Base-by-base conservation (phyloP, 106 monocot genomes). In the Acorus gramineus region DNA sequence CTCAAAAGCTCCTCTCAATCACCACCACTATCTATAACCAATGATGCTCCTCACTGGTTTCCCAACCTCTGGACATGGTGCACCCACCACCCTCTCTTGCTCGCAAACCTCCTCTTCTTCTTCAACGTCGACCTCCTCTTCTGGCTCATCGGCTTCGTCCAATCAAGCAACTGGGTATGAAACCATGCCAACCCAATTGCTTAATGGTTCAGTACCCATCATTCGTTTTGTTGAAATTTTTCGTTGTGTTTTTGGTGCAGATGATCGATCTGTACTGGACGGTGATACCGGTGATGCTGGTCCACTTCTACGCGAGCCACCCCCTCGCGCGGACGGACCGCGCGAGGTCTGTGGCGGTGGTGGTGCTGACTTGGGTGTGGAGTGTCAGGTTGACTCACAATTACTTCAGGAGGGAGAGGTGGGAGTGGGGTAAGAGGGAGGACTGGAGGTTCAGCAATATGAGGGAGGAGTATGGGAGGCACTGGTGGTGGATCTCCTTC, bases 231-330 rank as follows among this genome's bases (percentile, higher is more conserved):
- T 28, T 28, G n/a, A n/a, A n/a, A n/a, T n/a, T n/a, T n/a, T n/a
- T n/a, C n/a, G 50, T 28, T 60, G 3, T 47, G 10, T 11, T 49
- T 45, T 4, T 42, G 7, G 49, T 77, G 69, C 81, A 89, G 90
- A 62, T 95, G 80, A 96, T 96, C 13, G 95, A 96, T 56, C 64
- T 90, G 57, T 96, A 96, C 70, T 96, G 95, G 95, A 96, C 95
- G 3, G 80, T 96, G 59, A 90, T 90, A 60, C 95, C 95, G 3
- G 82, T 87, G 47, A 69, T 96, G 78, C 82, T 96, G 63, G 69
- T 74, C n/a, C 87, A 90, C 66, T 96, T 72, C 76, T 87, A 67
- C 63, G 59, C 71, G 2, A 69, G 62, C 73, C 90, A 87, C 53
- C 90, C 90, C 2, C 5, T 54, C 14, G 84, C 86, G 10, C 49